Conservation (phyloP, 2,329 filamentous ascomycete genomes). For the Sporothrix dimorphospora region DNA sequence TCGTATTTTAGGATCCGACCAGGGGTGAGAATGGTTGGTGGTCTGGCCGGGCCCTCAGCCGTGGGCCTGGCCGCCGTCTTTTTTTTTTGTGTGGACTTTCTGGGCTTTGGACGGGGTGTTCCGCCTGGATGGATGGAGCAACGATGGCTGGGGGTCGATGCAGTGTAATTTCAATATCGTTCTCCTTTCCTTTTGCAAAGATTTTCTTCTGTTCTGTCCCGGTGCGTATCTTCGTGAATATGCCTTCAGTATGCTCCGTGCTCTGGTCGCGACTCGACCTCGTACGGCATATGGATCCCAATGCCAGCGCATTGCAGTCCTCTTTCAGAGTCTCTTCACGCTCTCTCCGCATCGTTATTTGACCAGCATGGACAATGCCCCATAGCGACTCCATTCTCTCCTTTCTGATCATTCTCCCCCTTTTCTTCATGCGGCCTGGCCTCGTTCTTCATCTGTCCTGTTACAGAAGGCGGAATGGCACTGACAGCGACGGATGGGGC, state of each 20-base stretch:
- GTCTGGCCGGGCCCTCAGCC: conserved; percentile 8
- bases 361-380: not conserved
- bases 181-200: not conserved
- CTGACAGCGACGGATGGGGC: not conserved
- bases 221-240: not conserved
- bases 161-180: conserved; percentile 13
- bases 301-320: conserved; percentile 11
- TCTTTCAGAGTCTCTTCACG: not conserved
- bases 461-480: conserved; percentile 18
- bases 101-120: not conserved
- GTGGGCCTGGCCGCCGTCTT: not conserved
- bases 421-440: not conserved
- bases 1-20: conserved; percentile 14
- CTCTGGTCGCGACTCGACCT: not conserved
- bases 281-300: not conserved
- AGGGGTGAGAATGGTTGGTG: not conserved
- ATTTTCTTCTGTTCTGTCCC: not conserved
- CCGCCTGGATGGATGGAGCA: conserved; percentile 12
- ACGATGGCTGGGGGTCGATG: not conserved
- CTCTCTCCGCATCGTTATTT: conserved; percentile 14
- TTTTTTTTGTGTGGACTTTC: not conserved
- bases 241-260: not conserved
- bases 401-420: not conserved
- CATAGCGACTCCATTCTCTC: not conserved
- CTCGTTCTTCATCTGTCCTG: conserved; percentile 1